Evolutionary conservation across 1,139 yeast genomes (phyloP), one percentile per base, ranked within the genome.

Genomic region (Kurtzmaniella quercitrusa): DNA sequence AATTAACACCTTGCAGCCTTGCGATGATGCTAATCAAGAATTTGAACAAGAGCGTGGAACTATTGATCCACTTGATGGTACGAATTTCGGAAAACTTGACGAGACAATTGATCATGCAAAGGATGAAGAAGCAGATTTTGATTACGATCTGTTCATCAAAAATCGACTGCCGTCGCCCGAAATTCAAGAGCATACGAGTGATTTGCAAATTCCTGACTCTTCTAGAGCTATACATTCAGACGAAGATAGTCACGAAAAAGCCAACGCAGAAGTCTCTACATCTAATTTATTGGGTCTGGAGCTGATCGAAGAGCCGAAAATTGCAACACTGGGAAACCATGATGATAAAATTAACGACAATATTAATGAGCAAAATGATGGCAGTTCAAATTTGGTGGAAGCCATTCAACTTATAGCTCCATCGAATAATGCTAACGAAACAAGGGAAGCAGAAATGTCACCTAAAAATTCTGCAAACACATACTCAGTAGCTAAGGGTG

Each of bases 121-220:
- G 30, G 15, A 5, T 14, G 34, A 30, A 30, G 37, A 34, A n/a
- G 12, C 20, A 16, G 37, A 34, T 8, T 34, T 34, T 19, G 37
- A 34, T 19, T 34, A 34, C 16, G 22, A 20, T 8, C n/a, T 20
- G n/a, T 34, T 34, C 16, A 20, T 34, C 4, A 19, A 34, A 34
- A 20, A 34, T 19, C 37, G 26, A 19, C 37, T 34, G 37, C 37
- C 37, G 6, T 34, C 37, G 14, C 37, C 37, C 3, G 37, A 34
- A 34, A 34, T 34, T 3, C 17, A 20, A 20, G 37, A 19, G 2
- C n/a, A 5, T 16, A 12, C 34, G 7, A 30, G 18, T 14, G 12
- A 12, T 8, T 33, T 33, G 12, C 21, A 33, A 9, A 33, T 34
- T 12, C 19, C 15, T 19, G 26, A 19, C n/a, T 34, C 37, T 6